Conservation (phyloP, 2,329 filamentous ascomycete species). For the Scedosporium boydii region DNA sequence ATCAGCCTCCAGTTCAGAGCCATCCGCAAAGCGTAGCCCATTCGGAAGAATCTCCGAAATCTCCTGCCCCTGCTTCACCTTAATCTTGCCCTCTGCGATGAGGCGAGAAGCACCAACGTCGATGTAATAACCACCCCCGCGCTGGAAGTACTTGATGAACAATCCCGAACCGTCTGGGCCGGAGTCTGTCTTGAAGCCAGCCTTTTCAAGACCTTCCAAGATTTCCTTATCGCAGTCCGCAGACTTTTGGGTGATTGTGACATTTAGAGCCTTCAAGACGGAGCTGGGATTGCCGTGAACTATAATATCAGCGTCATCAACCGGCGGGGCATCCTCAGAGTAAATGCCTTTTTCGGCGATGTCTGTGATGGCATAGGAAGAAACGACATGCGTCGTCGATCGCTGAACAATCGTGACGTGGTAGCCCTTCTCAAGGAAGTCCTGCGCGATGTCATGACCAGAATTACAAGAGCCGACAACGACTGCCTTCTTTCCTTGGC, state of each 20-base stretch:
- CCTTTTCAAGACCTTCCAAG: slow-evolving; percentile 36
- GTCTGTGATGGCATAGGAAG: slow-evolving; percentile 40
- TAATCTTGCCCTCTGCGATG: slow-evolving; percentile 55
- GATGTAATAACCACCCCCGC: slow-evolving; percentile 62
- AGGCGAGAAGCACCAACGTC: slow-evolving; percentile 55
- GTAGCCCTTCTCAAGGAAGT: slow-evolving; percentile 57
- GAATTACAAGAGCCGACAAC: slow-evolving; percentile 63
- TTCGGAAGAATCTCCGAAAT: slow-evolving; percentile 38
- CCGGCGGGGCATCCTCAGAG: slow-evolving; percentile 42
- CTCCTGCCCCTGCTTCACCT: slow-evolving; percentile 49
- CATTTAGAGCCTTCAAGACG: slow-evolving; percentile 50
- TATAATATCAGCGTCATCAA: slow-evolving; percentile 57
- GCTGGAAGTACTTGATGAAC: slow-evolving; percentile 53
- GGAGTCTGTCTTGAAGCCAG: slow-evolving; percentile 50
- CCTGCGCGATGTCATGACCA: slow-evolving; percentile 59
- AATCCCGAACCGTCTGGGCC: slow-evolving; percentile 49
- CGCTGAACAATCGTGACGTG: slow-evolving; percentile 62
- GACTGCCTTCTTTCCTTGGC: slow-evolving; percentile 48
- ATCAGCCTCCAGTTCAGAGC: slow-evolving; percentile 46
- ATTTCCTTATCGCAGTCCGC: slow-evolving; percentile 26
- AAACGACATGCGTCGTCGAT: slow-evolving; percentile 54
- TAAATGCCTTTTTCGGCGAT: slow-evolving; percentile 43
- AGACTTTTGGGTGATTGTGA: slow-evolving; percentile 26
- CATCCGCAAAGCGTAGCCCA: slow-evolving; percentile 41
- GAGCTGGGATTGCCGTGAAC: slow-evolving; percentile 47